Evolutionary conservation across 257 asterid species (phyloP).

Genomic region (Ehretia macrophylla): DNA sequence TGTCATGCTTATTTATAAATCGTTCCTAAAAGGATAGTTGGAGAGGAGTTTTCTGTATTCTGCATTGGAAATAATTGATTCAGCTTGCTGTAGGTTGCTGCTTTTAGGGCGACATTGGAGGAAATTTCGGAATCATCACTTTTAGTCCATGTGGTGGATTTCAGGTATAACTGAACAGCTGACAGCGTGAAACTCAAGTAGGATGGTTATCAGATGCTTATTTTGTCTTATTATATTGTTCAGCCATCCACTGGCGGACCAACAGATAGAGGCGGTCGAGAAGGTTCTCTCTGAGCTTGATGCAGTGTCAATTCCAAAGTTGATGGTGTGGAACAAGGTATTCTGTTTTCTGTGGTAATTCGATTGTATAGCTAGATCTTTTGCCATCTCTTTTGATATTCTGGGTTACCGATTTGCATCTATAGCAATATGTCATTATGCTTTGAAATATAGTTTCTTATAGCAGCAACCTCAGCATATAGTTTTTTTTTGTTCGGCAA

Average conservation of each 20-base stretch:
- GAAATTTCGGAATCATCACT: slow-evolving; percentile 91
- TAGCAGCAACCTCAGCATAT: too few relatives aligned
- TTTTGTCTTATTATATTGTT: slow-evolving; percentile 22
- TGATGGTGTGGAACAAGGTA: slow-evolving; percentile 97
- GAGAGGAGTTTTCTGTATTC: slow-evolving; percentile 3
- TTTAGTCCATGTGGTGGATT: slow-evolving; percentile 93
- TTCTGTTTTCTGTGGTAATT: not conserved
- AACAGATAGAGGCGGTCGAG: slow-evolving; percentile 86
- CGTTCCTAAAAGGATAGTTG: not conserved
- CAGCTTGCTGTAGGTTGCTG: slow-evolving; percentile 69
- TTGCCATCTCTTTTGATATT: not conserved
- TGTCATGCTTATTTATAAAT: slow-evolving; percentile 4
- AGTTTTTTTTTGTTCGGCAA: too few relatives aligned
- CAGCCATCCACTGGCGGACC: slow-evolving; percentile 97
- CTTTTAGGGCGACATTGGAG: slow-evolving; percentile 96
- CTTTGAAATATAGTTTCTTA: too few relatives aligned
- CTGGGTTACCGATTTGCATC: too few relatives aligned
- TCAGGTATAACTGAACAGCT: slow-evolving; percentile 49
- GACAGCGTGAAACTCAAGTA: slow-evolving; percentile 1
- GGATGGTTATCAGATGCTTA: slow-evolving; percentile 28
- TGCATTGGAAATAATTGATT: slow-evolving; percentile 12
- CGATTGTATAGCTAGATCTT: not conserved
- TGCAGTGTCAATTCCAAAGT: slow-evolving; percentile 64
- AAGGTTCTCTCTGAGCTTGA: slow-evolving; percentile 89
- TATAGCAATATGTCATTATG: too few relatives aligned